Evolutionary conservation across 2,329 filamentous ascomycete genomes (phyloP).

Genomic region (Sporothrix pallida): DNA sequence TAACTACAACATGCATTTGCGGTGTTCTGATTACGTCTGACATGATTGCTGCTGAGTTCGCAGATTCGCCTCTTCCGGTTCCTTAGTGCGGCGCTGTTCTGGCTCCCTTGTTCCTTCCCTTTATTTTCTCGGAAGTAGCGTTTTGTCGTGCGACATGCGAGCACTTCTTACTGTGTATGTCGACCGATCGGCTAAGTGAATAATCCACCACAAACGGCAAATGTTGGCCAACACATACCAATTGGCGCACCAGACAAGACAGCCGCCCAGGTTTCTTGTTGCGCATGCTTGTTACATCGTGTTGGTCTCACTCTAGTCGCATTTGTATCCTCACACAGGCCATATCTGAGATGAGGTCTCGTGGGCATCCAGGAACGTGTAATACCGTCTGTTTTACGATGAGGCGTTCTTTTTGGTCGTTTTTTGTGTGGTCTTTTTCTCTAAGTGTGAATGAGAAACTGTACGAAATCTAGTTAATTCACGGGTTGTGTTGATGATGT

Average conservation of each 20-base stretch:
- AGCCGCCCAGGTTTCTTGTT: slow-evolving; percentile 11
- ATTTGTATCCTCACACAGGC: neutral
- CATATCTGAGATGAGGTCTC: neutral
- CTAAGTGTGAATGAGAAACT: too few relatives aligned
- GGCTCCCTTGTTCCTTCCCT: neutral
- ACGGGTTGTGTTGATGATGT: neutral
- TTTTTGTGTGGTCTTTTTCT: too few relatives aligned
- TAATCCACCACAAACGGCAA: slow-evolving; percentile 5
- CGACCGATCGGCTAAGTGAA: slow-evolving; percentile 23
- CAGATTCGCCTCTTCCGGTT: neutral
- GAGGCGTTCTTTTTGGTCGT: neutral
- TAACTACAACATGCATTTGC: neutral
- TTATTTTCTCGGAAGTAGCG: slow-evolving; percentile 10
- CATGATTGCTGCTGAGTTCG: slow-evolving; percentile 1
- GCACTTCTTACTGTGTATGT: neutral
- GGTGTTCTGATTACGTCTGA: neutral
- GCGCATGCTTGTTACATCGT: neutral
- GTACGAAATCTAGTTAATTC: too few relatives aligned
- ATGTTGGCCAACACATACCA: slow-evolving; percentile 6
- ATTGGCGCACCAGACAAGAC: neutral
- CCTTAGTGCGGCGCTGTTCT: slow-evolving; percentile 4
- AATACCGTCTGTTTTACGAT: slow-evolving; percentile 1
- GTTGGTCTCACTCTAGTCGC: neutral
- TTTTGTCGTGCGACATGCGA: slow-evolving; percentile 21
- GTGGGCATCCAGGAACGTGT: slow-evolving; percentile 10